Base-by-base conservation (phyloP, 352 stramenopile genomes). In the Albugo candida region DNA sequence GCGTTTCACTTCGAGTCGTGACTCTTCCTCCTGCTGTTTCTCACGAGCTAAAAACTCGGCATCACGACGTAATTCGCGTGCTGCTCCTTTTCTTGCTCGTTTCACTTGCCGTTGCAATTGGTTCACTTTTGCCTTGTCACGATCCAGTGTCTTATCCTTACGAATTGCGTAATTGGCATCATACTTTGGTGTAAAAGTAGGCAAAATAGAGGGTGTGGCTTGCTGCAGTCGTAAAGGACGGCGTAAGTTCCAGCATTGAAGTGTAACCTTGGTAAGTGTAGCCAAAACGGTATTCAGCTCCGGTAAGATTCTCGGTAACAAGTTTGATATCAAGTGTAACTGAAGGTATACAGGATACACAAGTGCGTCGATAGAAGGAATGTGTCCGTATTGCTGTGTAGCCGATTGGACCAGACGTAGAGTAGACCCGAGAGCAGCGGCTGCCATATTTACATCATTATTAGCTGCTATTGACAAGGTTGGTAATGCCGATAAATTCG, bases 21-120 rank as follows among this genome's bases (percentile, higher is more conserved):
- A 45, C 19, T 78, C 57, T 53, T 95, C 81, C 48, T 97, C 92
- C 46, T 85, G 63, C 42, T 93, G 68, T 61, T 94, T 83, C 60
- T 96, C 85, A 41, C 77, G 83, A 50, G 95, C 91, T 45, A 98
- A 63, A 58, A 97, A 97, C 46, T 82, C 72, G 48, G 70, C 77
- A 61, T 98, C 94, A 45, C 94, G 68, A 19, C 91, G 85, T 43
- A 98, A 61, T 55, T 98, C 94, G 38, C 93, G 79, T 19, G 91
- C 86, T 11, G 94, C 88, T 12, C 87, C 89, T 67, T 98, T 98
- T 53, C 94, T 79, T 46, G 96, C 93, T 34, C 93, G 83, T 59
- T 98, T 98, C 52, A 97, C 92, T 58, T 98, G 92, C 34, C 92
- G 81, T 44, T 94, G 67, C 34, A 97, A 67, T 49, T 96, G 70